These are phyloP conservation scores for Phytophthora pluvialis DNA, from an alignment of 352 stramenopile genomes.

Conservation along the genomic window DNA sequence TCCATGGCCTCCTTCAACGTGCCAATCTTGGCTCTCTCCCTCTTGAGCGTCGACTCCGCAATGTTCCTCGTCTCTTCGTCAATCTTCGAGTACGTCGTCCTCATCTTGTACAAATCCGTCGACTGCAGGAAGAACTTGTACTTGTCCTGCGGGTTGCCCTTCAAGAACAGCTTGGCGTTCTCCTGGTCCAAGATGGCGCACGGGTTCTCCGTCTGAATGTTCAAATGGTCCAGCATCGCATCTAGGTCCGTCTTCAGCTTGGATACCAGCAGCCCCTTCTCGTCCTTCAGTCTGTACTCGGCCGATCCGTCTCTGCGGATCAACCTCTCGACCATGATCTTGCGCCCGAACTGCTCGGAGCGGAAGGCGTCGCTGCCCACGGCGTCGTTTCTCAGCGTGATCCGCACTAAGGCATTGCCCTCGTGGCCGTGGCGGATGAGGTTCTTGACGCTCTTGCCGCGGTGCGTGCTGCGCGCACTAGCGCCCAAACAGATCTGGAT, in stretches of 20 bases:
- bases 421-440: slow-evolving; percentile 94
- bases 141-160: slow-evolving; percentile 94
- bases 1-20: slow-evolving; percentile 65
- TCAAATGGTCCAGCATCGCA: slow-evolving; percentile 94
- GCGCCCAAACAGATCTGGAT: slow-evolving; percentile 98
- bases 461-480: slow-evolving; percentile 92
- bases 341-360: slow-evolving; percentile 91
- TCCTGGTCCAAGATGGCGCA: slow-evolving; percentile 97
- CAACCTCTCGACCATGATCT: slow-evolving; percentile 93
- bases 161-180: slow-evolving; percentile 98
- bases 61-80: slow-evolving; percentile 78
- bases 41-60: slow-evolving; percentile 66
- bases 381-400: slow-evolving; percentile 93
- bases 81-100: slow-evolving; percentile 88
- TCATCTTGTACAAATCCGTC: slow-evolving; percentile 95
- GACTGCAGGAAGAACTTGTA: slow-evolving; percentile 98
- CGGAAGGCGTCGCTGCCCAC: slow-evolving; percentile 92
- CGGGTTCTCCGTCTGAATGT: slow-evolving; percentile 97
- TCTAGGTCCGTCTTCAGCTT: slow-evolving; percentile 93
- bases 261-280: slow-evolving; percentile 63
- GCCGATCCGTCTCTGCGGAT: slow-evolving; percentile 87
- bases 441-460: slow-evolving; percentile 95
- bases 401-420: slow-evolving; percentile 85
- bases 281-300: slow-evolving; percentile 80
- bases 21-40: slow-evolving; percentile 67